phyloP scores from a whole-genome alignment of 2,329 filamentous ascomycete genomes.

The Paecilomyces fulvus region DNA sequence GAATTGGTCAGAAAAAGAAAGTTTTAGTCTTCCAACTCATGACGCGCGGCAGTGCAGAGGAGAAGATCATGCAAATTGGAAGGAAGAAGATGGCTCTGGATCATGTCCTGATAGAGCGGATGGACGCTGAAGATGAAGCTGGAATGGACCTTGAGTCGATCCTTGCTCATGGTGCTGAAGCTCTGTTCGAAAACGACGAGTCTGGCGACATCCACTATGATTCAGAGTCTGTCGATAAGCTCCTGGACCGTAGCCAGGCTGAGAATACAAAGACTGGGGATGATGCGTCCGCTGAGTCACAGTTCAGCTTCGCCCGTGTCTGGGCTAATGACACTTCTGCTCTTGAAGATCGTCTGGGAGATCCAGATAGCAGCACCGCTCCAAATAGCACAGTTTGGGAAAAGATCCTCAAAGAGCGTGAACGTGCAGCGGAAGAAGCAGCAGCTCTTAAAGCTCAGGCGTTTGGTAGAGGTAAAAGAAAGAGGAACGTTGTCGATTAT shows the following conservation, averaged over 20 bases:
- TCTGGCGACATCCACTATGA: slow-evolving; percentile 72
- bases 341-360: slow-evolving; percentile 56
- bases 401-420: slow-evolving; percentile 74
- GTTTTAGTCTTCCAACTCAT: slow-evolving; percentile 93
- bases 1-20: slow-evolving; percentile 93
- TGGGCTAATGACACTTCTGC: slow-evolving; percentile 76
- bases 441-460: slow-evolving; percentile 60
- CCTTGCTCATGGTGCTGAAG: slow-evolving; percentile 75
- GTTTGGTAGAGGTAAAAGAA: slow-evolving; percentile 79
- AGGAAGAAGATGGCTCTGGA: slow-evolving; percentile 94
- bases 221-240: slow-evolving; percentile 68
- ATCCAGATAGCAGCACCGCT: slow-evolving; percentile 43
- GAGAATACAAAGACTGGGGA: slow-evolving; percentile 61
- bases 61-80: slow-evolving; percentile 93
- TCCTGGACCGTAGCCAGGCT: slow-evolving; percentile 77
- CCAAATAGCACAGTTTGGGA: slow-evolving; percentile 75
- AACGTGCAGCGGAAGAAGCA: slow-evolving; percentile 66
- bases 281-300: slow-evolving; percentile 61
- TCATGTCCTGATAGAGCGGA: slow-evolving; percentile 84
- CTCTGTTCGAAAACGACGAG: slow-evolving; percentile 71
- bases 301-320: slow-evolving; percentile 83
- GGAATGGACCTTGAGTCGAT: slow-evolving; percentile 79
- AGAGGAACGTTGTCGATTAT: slow-evolving; percentile 46
- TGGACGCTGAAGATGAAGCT: slow-evolving; percentile 74
- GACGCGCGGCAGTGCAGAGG: slow-evolving; percentile 80